These are phyloP conservation scores for Gonapodya sp. DNA, from an alignment of 192 early-diverging fungal genomes.

Conservation along the genomic window DNA sequence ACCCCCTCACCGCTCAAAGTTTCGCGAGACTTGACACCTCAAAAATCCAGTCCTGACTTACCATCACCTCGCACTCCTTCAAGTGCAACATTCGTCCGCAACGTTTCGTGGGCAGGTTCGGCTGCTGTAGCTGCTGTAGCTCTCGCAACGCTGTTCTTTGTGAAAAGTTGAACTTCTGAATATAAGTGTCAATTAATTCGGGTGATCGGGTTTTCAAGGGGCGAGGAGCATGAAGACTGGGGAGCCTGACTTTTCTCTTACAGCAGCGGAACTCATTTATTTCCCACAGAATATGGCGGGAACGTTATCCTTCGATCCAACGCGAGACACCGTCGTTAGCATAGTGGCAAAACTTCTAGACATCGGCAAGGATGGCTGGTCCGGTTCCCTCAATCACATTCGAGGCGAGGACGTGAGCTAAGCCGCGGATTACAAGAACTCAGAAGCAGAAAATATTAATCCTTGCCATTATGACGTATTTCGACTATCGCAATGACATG, in stretches of 20 bases:
- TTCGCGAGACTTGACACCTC: too few relatives aligned
- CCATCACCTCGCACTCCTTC: neutral
- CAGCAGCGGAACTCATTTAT: neutral
- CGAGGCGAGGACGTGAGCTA: too few relatives aligned
- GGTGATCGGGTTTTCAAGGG: too few relatives aligned
- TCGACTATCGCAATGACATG: neutral
- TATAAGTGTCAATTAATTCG: too few relatives aligned
- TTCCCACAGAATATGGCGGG: neutral
- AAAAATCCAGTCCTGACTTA: too few relatives aligned
- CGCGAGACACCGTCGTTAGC: neutral
- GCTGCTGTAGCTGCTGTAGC: neutral
- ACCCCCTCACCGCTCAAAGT: too few relatives aligned
- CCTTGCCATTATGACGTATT: neutral
- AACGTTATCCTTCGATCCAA: neutral
- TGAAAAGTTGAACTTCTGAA: too few relatives aligned
- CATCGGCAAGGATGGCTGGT: neutral
- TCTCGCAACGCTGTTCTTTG: neutral
- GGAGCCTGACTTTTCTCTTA: too few relatives aligned
- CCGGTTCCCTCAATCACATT: too few relatives aligned
- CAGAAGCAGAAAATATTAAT: neutral
- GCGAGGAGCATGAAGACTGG: too few relatives aligned
- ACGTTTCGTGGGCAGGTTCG: neutral
- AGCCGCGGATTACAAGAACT: too few relatives aligned
- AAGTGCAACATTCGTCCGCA: neutral
- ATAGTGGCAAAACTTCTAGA: neutral